Conservation (phyloP, 345 rosid species). For the Populus pruinosa region DNA sequence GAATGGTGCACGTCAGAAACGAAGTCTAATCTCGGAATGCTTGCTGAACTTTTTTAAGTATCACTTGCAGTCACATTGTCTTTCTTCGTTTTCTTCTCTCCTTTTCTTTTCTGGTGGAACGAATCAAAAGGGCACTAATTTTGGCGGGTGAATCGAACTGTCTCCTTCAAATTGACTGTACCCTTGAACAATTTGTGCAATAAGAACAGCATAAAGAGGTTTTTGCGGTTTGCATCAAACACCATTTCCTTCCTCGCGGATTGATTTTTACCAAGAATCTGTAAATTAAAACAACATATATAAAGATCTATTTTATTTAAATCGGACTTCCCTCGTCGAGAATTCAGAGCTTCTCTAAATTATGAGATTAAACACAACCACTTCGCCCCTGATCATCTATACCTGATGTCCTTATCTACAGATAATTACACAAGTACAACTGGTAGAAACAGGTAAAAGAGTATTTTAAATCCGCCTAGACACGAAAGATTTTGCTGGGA, state of each 20-base stretch:
- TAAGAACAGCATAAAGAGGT: too few relatives aligned
- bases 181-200: too few relatives aligned
- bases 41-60: too few relatives aligned
- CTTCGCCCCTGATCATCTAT: background rate
- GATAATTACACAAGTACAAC: background rate
- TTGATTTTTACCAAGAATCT: background rate
- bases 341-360: background rate
- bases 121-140: too few relatives aligned
- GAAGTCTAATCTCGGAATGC: too few relatives aligned
- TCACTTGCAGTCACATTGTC: too few relatives aligned
- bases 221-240: too few relatives aligned
- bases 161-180: too few relatives aligned
- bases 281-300: background rate
- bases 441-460: background rate
- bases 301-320: background rate
- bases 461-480: background rate
- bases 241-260: background rate
- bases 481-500: background rate
- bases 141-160: too few relatives aligned
- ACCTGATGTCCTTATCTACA: background rate
- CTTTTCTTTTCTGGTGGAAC: too few relatives aligned
- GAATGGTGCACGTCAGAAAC: too few relatives aligned
- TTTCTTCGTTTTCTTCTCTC: too few relatives aligned
- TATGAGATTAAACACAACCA: background rate
- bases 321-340: background rate